phyloP scores from a whole-genome alignment of 352 stramenopile species.

The Achlya hypogyna region DNA sequence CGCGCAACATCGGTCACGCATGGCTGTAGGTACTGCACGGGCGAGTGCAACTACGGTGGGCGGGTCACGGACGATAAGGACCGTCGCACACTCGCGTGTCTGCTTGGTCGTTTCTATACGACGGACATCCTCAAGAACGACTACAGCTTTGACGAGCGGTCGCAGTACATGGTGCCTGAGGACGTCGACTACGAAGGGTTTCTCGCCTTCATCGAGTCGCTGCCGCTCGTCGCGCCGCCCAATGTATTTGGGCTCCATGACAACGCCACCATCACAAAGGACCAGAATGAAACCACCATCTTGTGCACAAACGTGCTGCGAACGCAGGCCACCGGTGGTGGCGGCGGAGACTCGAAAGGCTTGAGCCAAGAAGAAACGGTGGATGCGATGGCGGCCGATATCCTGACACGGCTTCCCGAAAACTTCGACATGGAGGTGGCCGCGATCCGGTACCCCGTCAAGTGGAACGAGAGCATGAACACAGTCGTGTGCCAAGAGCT shows the following conservation, averaged over 20 bases:
- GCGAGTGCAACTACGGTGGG: conserved; percentile 79
- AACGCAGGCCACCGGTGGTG: conserved; percentile 73
- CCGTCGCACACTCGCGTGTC: conserved; percentile 56
- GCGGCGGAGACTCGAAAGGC: conserved; percentile 31
- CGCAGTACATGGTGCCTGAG: conserved; percentile 59
- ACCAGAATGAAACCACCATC: conserved; percentile 90
- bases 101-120: conserved; percentile 70
- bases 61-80: conserved; percentile 84
- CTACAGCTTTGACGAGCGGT: conserved; percentile 61
- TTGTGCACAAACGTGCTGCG: conserved; percentile 90
- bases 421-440: conserved; percentile 91
- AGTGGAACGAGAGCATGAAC: conserved; percentile 92
- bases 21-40: conserved; percentile 53
- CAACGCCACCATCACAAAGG: conserved; percentile 92
- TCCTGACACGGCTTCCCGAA: conserved; percentile 70
- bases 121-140: conserved; percentile 46
- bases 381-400: conserved; percentile 77
- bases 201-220: conserved; percentile 71
- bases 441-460: conserved; percentile 86
- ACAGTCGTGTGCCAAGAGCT: conserved; percentile 91
- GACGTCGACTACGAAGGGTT: conserved; percentile 60
- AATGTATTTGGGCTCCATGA: conserved; percentile 91
- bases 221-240: conserved; percentile 81
- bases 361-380: conserved; percentile 87
- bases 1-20: background rate